phyloP scores from a whole-genome alignment of 805 yeast genomes.

The Candida sithepensis region DNA sequence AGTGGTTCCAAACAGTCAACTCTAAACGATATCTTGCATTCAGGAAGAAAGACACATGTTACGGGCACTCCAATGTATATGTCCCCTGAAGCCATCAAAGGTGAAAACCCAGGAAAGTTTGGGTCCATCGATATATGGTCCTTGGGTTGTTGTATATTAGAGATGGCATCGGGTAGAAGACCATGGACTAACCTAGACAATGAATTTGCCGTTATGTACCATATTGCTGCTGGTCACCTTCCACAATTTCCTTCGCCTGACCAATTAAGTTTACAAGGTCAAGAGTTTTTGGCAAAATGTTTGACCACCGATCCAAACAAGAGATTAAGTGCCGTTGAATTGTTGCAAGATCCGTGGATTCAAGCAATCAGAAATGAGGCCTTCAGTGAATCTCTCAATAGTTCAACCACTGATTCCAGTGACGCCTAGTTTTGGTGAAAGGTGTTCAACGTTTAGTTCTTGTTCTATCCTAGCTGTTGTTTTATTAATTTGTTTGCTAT shows the following conservation, averaged over 20 bases:
- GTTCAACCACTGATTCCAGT: constrained; percentile 15
- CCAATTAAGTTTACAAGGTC: constrained; percentile 75
- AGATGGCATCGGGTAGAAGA: constrained; percentile 93
- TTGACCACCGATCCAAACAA: constrained; percentile 77
- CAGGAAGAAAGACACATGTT: constrained; percentile 34
- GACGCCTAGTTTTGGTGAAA: background rate
- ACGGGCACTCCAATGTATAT: constrained; percentile 99
- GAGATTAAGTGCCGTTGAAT: constrained; percentile 80
- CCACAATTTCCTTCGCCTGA: constrained; percentile 81
- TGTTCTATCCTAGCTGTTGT: background rate
- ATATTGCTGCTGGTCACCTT: constrained; percentile 90
- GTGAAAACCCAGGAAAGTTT: constrained; percentile 53
- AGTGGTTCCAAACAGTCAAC: constrained; percentile 12
- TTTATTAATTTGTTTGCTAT: too few relatives aligned
- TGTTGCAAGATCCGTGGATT: constrained; percentile 89
- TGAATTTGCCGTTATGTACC: constrained; percentile 98
- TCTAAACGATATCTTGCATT: constrained; percentile 15
- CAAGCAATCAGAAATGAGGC: constrained; percentile 66
- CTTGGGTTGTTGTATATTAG: constrained; percentile 90
- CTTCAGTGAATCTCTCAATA: constrained; percentile 42
- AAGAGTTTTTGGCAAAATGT: constrained; percentile 66
- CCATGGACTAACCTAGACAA: constrained; percentile 97
- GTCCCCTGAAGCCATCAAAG: constrained; percentile 96
- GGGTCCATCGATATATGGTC: constrained; percentile 93
- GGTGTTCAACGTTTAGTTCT: background rate